These are phyloP conservation scores for Aspergillus quadricinctus DNA, from an alignment of 2,329 filamentous ascomycete species.

Conservation along the genomic window DNA sequence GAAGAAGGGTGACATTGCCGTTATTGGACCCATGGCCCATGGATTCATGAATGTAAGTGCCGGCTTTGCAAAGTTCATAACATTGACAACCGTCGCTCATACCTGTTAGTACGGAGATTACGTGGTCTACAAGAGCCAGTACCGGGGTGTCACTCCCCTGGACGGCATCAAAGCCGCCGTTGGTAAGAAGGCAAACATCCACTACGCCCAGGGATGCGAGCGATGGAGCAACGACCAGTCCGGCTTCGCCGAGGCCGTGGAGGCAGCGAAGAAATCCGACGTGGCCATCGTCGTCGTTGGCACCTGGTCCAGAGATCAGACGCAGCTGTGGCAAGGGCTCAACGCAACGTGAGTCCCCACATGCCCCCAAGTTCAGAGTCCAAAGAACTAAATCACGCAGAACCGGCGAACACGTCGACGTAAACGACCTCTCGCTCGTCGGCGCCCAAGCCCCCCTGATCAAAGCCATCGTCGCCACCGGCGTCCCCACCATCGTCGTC, in stretches of 20 bases:
- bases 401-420: slow-evolving; percentile 70
- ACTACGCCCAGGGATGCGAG: slow-evolving; percentile 67
- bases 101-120: slow-evolving; percentile 63
- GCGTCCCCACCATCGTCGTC: slow-evolving; percentile 64
- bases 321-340: slow-evolving; percentile 64
- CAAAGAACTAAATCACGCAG: slow-evolving; percentile 7
- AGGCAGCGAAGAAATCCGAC: slow-evolving; percentile 61
- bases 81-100: background rate
- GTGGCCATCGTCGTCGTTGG: slow-evolving; percentile 70
- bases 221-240: slow-evolving; percentile 68
- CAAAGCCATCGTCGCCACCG: slow-evolving; percentile 62
- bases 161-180: slow-evolving; percentile 63
- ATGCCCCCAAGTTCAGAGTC: too few species aligned
- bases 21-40: slow-evolving; percentile 72
- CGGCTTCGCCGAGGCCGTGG: slow-evolving; percentile 63
- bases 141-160: slow-evolving; percentile 63
- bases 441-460: slow-evolving; percentile 66
- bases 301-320: slow-evolving; percentile 71
- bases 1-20: slow-evolving; percentile 64
- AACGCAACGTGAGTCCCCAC: slow-evolving; percentile 56
- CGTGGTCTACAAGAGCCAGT: slow-evolving; percentile 61
- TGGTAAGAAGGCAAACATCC: slow-evolving; percentile 53
- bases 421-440: slow-evolving; percentile 60
- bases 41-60: slow-evolving; percentile 62
- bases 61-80: background rate